Percentiles rank a stretch among this genome's conserved stretches.
Evolutionary conservation across 2,329 filamentous ascomycete genomes (phyloP).

Genomic region (Diplodia sapinea): DNA sequence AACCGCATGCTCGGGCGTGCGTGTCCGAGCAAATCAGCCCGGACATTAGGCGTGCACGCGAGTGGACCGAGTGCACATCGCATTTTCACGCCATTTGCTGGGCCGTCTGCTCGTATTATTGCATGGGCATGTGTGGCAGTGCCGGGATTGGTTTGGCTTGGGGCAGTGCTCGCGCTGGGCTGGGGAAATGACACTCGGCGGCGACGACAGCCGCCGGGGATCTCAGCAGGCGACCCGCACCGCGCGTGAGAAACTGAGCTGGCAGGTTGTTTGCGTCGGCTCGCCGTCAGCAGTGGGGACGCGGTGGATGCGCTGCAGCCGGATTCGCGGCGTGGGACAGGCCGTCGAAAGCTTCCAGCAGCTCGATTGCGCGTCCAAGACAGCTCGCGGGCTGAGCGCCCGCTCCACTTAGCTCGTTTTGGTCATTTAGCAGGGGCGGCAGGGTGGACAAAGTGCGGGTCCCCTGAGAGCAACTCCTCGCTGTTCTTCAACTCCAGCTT

Average conservation of each 20-base stretch:
- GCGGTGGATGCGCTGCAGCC: conserved; percentile 7
- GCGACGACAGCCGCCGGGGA: conserved; percentile 2
- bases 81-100: conserved; percentile 27
- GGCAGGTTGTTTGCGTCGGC: conserved; percentile 2
- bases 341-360: conserved; percentile 13
- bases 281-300: background rate
- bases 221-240: conserved; percentile 16
- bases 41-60: conserved; percentile 26
- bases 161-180: conserved; percentile 21
- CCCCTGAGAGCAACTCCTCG: conserved; percentile 29
- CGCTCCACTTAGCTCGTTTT: conserved; percentile 32
- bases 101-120: conserved; percentile 19
- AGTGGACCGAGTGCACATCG: conserved; percentile 25
- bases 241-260: background rate
- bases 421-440: conserved; percentile 29
- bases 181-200: conserved; percentile 22
- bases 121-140: conserved; percentile 23
- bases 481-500: conserved; percentile 25
- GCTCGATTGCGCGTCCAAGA: conserved; percentile 32
- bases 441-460: conserved; percentile 24
- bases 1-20: conserved; percentile 1
- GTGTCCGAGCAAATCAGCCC: conserved; percentile 14
- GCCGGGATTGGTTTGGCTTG: conserved; percentile 17
- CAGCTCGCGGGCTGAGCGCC: conserved; percentile 25
- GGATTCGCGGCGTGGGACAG: background rate